Evolutionary conservation across 2,329 filamentous ascomycete genomes (phyloP).

Genomic region (Lomentospora prolificans): DNA sequence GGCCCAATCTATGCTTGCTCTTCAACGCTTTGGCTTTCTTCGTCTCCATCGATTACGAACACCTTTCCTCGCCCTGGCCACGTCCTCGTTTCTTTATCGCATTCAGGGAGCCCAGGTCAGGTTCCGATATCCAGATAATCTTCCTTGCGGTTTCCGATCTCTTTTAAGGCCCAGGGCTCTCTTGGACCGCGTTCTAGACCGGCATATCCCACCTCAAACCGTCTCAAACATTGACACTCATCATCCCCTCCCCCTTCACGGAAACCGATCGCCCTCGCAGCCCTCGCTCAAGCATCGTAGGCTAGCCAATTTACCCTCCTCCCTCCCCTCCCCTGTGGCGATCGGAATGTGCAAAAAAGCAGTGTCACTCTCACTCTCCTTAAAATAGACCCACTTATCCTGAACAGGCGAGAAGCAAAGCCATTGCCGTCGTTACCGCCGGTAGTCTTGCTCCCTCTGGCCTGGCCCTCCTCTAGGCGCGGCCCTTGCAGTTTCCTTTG

Average conservation of each 20-base stretch:
- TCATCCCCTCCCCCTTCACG: not conserved
- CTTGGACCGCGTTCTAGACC: not conserved
- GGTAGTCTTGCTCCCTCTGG: not conserved
- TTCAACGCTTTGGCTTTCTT: not conserved
- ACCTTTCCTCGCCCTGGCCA: too few species aligned
- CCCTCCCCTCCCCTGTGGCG: not conserved
- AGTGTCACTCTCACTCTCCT: not conserved
- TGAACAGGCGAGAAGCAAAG: not conserved
- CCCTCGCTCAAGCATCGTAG: not conserved
- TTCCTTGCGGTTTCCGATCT: too few species aligned
- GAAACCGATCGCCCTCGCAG: conserved; percentile 1
- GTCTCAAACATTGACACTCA: not conserved
- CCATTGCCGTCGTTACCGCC: not conserved
- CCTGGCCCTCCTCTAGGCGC: not conserved
- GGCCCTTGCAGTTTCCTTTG: too few species aligned
- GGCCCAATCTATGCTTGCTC: not conserved
- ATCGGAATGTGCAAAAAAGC: not conserved
- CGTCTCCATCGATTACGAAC: not conserved
- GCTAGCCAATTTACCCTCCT: not conserved
- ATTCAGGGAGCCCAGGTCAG: too few species aligned
- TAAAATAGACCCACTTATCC: not conserved
- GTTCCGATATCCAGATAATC: too few species aligned
- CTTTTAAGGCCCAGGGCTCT: too few species aligned
- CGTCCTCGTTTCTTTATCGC: too few species aligned
- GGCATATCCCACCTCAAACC: not conserved